Base-by-base conservation (phyloP, 768 basidiomycete species). In the Hydnomerulius pinastri region DNA sequence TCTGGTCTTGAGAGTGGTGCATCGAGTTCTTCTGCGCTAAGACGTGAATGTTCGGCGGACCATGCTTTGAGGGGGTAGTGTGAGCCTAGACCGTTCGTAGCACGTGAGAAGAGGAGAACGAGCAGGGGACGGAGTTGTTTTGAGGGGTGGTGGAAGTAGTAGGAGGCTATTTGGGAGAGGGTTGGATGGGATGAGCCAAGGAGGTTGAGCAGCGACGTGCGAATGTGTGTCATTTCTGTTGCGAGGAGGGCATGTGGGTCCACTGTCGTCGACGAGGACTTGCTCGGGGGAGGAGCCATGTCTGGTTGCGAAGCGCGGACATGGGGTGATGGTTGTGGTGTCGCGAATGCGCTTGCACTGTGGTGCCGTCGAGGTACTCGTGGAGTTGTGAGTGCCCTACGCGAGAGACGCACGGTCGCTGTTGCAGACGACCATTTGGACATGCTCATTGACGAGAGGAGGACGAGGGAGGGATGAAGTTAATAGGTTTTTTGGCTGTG, bases 51-150 rank as follows among this genome's bases (percentile, higher is more conserved):
- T 60, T 87, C 85, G 4, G 86, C 83, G 7, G 76, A 77, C 81
- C 81, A 84, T 39, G 70, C 64, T 55, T 84, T 87, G 46, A 71
- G 65, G 17, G 78, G 68, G 80, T 86, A 96, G 35, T 74, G 68
- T 3, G 72, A 63, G 4, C 90, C 90, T 27, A 96, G 73, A 1
- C 96, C 96, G 64, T 98, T 98, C 21, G 94, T 97, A 7, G 95
- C 97, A 50, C 88, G 86, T 15, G 90, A 77, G 69, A 97, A 90
- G 28, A 99, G 80, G 18, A 99, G 79, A 13, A 98, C 90, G 29
- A 98, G 74, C 46, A 94, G 73, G 3, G 97, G 93, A 6, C 97
- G 82, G 23, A 98, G 76, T 63, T 98, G 94, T 64, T 94, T 94
- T 10, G 92, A 90, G 12, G 87, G 86, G 51, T 90, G 84, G 42